Conservation (phyloP, 495 filamentous ascomycete species). For the Penicillium parvum region DNA sequence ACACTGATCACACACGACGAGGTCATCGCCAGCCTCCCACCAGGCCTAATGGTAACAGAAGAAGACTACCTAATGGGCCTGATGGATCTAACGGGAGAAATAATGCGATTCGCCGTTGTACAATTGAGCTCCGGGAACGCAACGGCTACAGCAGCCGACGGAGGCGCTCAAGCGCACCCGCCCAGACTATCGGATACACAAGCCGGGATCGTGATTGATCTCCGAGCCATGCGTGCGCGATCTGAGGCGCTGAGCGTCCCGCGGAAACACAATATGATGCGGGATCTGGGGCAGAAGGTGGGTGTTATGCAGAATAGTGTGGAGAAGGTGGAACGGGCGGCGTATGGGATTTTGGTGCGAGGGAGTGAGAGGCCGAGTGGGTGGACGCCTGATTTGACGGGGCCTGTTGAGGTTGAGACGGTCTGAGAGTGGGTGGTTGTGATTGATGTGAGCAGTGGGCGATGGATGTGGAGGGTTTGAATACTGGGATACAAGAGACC, state of each 20-base stretch:
- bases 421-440: constrained; percentile 21
- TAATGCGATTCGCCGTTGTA: constrained; percentile 94
- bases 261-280: constrained; percentile 42
- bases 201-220: constrained; percentile 60
- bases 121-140: constrained; percentile 38
- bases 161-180: background rate
- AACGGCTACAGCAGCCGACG: background rate
- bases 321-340: constrained; percentile 86
- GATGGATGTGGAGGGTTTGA: too few relatives aligned
- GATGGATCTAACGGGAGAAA: constrained; percentile 87
- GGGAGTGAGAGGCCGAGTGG: constrained; percentile 87
- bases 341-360: constrained; percentile 79
- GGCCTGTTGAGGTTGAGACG: constrained; percentile 41
- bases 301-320: constrained; percentile 84
- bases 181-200: constrained; percentile 22
- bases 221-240: constrained; percentile 64
- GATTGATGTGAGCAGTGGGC: too few relatives aligned
- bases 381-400: constrained; percentile 80
- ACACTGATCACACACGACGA: constrained; percentile 63
- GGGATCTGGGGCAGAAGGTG: constrained; percentile 72
- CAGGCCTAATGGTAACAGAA: constrained; percentile 58
- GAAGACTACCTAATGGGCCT: constrained; percentile 89
- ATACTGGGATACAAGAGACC: too few relatives aligned
- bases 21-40: constrained; percentile 47
- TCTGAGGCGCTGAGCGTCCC: constrained; percentile 66